These are phyloP conservation scores for Kuraishia hungarica DNA, from an alignment of 805 yeast genomes.

Conservation along the genomic window DNA sequence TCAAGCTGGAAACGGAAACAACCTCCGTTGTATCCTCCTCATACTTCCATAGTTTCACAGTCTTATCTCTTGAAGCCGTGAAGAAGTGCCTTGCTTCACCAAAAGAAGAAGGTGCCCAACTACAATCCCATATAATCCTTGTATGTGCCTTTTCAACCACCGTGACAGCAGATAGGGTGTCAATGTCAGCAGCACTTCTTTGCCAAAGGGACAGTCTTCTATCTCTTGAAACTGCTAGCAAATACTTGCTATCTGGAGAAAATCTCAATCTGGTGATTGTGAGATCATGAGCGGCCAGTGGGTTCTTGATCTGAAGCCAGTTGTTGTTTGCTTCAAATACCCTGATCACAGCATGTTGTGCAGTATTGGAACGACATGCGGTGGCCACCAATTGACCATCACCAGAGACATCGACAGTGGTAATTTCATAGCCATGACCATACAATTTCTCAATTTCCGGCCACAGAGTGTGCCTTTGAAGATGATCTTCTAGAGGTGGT, in stretches of 20 bases:
- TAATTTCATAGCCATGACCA: slow-evolving; percentile 96
- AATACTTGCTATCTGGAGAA: slow-evolving; percentile 54
- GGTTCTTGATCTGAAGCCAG: slow-evolving; percentile 56
- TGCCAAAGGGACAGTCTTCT: slow-evolving; percentile 77
- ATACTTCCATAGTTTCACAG: slow-evolving; percentile 58
- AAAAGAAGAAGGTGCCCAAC: slow-evolving; percentile 60
- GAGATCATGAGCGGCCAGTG: slow-evolving; percentile 57
- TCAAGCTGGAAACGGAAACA: slow-evolving; percentile 28
- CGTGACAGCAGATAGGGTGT: slow-evolving; percentile 13
- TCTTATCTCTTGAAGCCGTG: slow-evolving; percentile 85
- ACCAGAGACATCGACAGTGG: slow-evolving; percentile 66
- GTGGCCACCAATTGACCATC: slow-evolving; percentile 64
- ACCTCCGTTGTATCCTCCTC: slow-evolving; percentile 13
- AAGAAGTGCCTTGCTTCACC: slow-evolving; percentile 38
- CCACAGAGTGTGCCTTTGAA: slow-evolving; percentile 88
- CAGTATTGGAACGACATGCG: slow-evolving; percentile 83
- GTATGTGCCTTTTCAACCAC: slow-evolving; percentile 67
- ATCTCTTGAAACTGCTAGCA: slow-evolving; percentile 83
- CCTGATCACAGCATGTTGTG: slow-evolving; percentile 79
- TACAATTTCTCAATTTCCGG: slow-evolving; percentile 93
- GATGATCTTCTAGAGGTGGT: slow-evolving; percentile 85
- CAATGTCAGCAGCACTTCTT: slow-evolving; percentile 23
- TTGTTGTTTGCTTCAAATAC: slow-evolving; percentile 50
- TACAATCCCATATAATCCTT: slow-evolving; percentile 92
- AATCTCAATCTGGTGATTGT: slow-evolving; percentile 82